Conservation (phyloP, 2,329 filamentous ascomycete species). For the Sporothrix variecibatus region DNA sequence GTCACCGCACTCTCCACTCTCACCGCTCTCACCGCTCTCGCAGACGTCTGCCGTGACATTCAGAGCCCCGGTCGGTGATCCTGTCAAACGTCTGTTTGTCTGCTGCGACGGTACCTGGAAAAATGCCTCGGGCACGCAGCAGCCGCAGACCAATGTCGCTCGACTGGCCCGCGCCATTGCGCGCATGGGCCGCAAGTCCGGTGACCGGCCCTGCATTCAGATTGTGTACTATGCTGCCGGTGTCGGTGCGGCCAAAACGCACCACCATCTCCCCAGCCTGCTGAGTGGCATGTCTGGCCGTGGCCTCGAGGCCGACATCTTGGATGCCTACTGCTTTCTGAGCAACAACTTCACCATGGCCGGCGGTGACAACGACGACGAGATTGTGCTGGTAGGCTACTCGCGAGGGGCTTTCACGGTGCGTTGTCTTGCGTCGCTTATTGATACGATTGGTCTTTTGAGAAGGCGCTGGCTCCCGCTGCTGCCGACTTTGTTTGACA, state of each 20-base stretch:
- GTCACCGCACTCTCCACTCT: no score
- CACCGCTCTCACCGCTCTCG: no score
- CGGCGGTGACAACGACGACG: not conserved
- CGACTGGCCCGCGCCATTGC: not conserved
- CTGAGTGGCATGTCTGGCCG: not conserved
- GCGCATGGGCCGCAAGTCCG: not conserved
- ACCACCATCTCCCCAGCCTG: not conserved
- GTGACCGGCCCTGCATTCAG: not conserved
- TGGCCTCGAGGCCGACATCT: not conserved
- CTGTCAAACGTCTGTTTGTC: not conserved
- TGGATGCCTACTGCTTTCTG: not conserved
- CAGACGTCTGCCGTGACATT: not conserved
- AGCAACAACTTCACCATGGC: not conserved
- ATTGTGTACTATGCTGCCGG: not conserved
- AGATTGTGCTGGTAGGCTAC: not conserved
- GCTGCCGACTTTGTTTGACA: not conserved
- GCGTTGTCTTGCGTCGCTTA: not conserved
- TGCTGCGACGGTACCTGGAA: constrained; percentile 6
- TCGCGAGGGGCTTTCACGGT: not conserved
- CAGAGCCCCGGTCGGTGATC: not conserved
- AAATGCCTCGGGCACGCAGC: not conserved
- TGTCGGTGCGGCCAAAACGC: not conserved
- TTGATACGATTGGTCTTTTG: not conserved
- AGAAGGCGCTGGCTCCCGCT: not conserved
- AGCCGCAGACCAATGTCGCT: not conserved